Evolutionary conservation across 2,329 filamentous ascomycete species (phyloP).

Genomic region (Ilyonectria mors-panacis): DNA sequence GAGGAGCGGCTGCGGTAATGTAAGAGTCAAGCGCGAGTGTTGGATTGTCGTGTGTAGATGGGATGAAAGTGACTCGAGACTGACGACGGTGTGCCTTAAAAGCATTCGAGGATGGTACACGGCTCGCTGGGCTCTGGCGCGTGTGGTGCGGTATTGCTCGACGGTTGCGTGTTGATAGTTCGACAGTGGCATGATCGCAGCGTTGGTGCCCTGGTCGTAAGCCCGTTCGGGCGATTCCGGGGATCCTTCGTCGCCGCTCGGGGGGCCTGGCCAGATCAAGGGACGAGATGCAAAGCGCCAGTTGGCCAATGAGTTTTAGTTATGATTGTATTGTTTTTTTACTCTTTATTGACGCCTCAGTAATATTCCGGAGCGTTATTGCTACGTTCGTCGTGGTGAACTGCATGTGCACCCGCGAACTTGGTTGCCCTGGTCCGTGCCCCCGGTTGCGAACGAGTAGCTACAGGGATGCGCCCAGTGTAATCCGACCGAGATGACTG

Average conservation of each 20-base stretch:
- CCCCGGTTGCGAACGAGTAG: not conserved
- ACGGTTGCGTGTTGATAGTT: conserved; percentile 41
- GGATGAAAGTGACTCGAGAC: conserved; percentile 28
- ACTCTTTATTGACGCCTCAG: not conserved
- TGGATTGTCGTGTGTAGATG: conserved; percentile 29
- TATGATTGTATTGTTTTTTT: not conserved
- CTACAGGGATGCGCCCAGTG: not conserved
- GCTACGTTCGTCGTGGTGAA: not conserved
- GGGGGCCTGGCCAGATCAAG: not conserved
- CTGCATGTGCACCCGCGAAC: not conserved
- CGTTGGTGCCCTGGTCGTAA: conserved; percentile 31
- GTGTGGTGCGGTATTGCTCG: conserved; percentile 27
- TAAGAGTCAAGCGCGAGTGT: conserved; percentile 2
- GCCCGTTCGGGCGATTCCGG: conserved; percentile 35
- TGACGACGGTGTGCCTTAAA: conserved; percentile 32
- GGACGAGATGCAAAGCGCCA: conserved; percentile 1
- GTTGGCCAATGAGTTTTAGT: not conserved
- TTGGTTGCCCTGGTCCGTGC: conserved; percentile 6
- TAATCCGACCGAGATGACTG: conserved; percentile 9
- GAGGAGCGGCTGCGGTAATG: conserved; percentile 15
- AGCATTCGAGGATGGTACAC: conserved; percentile 37
- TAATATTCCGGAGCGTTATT: not conserved
- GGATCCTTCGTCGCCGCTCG: conserved; percentile 14
- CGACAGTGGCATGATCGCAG: conserved; percentile 45
- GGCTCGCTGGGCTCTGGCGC: not conserved